Evolutionary conservation across 73 alveolate species (phyloP), one percentile per base, ranked within the genome.

Genomic region (Paramecium octaurelia): DNA sequence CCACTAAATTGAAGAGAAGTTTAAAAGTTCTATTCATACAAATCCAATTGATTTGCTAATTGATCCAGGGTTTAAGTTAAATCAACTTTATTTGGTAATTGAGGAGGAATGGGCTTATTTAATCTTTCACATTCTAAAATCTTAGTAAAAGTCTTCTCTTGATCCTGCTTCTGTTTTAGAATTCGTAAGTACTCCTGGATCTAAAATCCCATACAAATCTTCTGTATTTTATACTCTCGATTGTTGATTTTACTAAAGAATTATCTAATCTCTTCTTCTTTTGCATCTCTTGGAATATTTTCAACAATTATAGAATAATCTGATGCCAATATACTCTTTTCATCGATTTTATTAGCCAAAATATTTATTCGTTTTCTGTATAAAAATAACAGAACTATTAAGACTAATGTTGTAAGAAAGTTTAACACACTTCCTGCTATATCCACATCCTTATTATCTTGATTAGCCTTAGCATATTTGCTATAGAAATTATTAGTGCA

Each of bases 221-320:
- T 73, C 35, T 73, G 3, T 38, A 73, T 38, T 73, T 31, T 40
- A 8, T 29, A 73, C 10, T 31, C 59, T 2, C 20, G n/a, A 5
- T 40, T 40, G 11, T 18, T 40, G 4, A 73, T 73, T 73, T 73
- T 73, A 18, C 60, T 36, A 73, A 73, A 73, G 59, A 73, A 73
- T 36, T 73, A 18, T 73, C 14, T 36, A 18, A 73, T 73, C 24
- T 73, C 87, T 73, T 73, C 87, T 73, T 73, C 87, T 73, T 73
- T 73, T 12, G 87, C 64, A 73, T 73, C 87, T 36, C 60, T 73
- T 35, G 87, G 87, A 6, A 73, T 73, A 73, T 73, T 73, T 73
- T 73, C 87, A 35, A 73, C 87, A 36, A 21, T 35, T 20, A 73
- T 73, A 1, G 87, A 73, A 38, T 73, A 73, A 73, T 73, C 87